Evolutionary conservation across 768 basidiomycete species (phyloP), one percentile per base, ranked within the genome.

Genomic region (Lactarius hengduanensis): DNA sequence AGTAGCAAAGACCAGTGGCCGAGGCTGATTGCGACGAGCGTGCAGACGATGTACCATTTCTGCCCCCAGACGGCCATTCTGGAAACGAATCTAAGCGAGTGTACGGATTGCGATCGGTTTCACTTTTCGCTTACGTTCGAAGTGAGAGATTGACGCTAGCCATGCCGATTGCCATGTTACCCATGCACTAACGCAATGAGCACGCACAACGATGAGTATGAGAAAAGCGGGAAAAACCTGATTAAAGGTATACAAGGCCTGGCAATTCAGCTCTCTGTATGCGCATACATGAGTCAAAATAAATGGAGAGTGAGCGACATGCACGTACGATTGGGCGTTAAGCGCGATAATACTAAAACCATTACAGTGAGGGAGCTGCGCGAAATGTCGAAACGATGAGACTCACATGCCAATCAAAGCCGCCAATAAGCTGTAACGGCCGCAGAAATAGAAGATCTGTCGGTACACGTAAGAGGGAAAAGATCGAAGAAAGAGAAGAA

Each of bases 1-100:
- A 90, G 76, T 65, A 90, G 84, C 56, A 90, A 74, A 0, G 85
- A 85, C 88, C 88, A 90, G 68, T 89, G 88, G 1, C 88, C 88
- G 15, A 89, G 76, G 53, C 86, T 85, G 57, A 89, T 71, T 32
- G 84, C n/a, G 8, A 85, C 73, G 13, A 90, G 76, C 9, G 79
- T 64, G 6, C 77, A 75, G 40, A 87, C 76, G 67, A 90, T 78
- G 70, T 80, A 85, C 67, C 78, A 77, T 58, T 82, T 83, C 58
- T 85, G 82, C 7, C 81, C 82, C 87, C 87, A 90, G 32, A 90
- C 82, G 13, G 88, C 89, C 75, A 89, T 84, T 3, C 83, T 82
- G 22, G 40, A 43, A 41, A 53, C 4, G 47, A 15, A 38, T 53
- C 38, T 55, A 9, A 45, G 53, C 30, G 63, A 59, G 32, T 2